Conservation (phyloP, 345 rosid species). For the Leavenworthia alabamica region DNA sequence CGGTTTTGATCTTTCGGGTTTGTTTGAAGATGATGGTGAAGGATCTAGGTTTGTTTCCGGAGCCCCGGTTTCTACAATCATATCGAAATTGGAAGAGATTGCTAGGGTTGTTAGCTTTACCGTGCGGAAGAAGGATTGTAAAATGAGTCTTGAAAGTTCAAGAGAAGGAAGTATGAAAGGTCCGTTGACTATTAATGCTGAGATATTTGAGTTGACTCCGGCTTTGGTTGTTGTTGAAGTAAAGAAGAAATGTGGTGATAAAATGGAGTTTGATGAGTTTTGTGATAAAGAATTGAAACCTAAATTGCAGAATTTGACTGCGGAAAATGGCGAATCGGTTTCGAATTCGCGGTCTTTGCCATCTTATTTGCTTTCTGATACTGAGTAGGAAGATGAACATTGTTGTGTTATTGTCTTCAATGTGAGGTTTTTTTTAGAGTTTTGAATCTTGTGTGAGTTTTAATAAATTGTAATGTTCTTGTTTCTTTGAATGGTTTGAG, state of each 20-base stretch:
- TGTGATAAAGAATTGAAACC: constrained; percentile 71
- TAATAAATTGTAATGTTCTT: constrained; percentile 6
- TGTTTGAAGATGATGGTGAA: constrained; percentile 63
- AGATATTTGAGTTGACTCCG: constrained; percentile 63
- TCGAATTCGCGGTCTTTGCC: constrained; percentile 16
- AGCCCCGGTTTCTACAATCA: constrained; percentile 52
- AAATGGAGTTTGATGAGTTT: constrained; percentile 74
- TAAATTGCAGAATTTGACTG: constrained; percentile 52
- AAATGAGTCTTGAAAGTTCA: constrained; percentile 64
- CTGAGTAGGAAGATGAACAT: constrained; percentile 31
- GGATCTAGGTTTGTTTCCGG: constrained; percentile 55
- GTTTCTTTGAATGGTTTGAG: constrained; percentile 13
- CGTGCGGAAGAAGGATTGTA: constrained; percentile 64
- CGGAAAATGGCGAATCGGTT: constrained; percentile 34
- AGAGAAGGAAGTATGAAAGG: constrained; percentile 56
- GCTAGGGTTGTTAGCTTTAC: constrained; percentile 58
- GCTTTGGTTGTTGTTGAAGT: constrained; percentile 74
- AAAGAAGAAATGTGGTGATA: constrained; percentile 88
- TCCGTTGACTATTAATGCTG: constrained; percentile 52
- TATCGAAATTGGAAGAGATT: constrained; percentile 65
- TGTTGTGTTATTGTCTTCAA: neutral
- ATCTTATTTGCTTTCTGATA: constrained; percentile 51
- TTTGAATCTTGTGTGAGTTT: neutral
- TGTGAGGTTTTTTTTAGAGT: neutral
- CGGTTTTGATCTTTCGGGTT: constrained; percentile 58